These are phyloP conservation scores for Oropetium thomaeum DNA, from an alignment of 176 grass and related monocot species.

Conservation along the genomic window DNA sequence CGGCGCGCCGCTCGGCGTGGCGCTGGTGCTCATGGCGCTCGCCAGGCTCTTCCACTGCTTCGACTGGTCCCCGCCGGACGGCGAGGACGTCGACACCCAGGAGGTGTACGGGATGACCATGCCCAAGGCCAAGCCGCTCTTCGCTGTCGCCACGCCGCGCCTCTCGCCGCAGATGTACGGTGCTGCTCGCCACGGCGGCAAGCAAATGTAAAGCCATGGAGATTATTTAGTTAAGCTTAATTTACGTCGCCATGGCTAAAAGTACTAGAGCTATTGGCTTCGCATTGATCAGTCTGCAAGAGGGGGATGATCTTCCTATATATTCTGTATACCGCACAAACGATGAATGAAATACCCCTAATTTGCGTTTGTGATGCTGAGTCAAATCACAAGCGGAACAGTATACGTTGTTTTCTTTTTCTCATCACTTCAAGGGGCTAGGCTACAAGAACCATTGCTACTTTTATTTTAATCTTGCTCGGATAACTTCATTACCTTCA, in stretches of 20 bases:
- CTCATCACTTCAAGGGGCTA: too few species aligned
- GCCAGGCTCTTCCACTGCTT: constrained; percentile 96
- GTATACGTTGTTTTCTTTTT: too few species aligned
- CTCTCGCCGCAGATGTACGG: constrained; percentile 53
- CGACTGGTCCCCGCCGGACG: constrained; percentile 70
- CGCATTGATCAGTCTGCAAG: neutral
- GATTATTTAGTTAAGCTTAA: neutral
- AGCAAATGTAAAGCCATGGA: constrained; percentile 5
- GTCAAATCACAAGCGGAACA: too few species aligned
- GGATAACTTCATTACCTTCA: too few species aligned
- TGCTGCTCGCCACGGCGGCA: constrained; percentile 15
- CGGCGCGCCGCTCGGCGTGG: constrained; percentile 63
- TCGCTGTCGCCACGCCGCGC: constrained; percentile 60
- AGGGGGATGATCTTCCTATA: neutral
- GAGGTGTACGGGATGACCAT: constrained; percentile 84
- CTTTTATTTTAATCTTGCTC: too few species aligned
- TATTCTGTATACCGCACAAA: neutral
- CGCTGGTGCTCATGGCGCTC: constrained; percentile 79
- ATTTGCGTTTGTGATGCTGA: neutral
- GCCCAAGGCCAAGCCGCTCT: constrained; percentile 72
- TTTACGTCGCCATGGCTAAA: neutral
- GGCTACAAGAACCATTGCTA: too few species aligned
- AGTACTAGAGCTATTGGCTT: neutral
- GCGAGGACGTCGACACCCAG: constrained; percentile 65
- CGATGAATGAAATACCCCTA: neutral